Base-by-base conservation (phyloP, 225 moss, liverwort and hornwort genomes). In the Ulota crispa region DNA sequence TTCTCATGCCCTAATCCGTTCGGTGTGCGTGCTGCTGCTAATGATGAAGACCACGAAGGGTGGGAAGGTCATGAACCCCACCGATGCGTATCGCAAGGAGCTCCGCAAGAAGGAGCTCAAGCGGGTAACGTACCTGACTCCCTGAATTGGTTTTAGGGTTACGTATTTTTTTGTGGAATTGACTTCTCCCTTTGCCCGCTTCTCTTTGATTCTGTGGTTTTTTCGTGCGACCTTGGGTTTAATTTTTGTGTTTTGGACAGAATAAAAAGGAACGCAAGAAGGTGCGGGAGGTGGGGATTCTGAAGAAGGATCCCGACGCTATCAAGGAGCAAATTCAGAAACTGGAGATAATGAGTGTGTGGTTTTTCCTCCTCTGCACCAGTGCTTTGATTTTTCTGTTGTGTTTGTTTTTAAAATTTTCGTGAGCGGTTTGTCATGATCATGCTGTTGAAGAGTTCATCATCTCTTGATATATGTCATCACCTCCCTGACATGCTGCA, bases 251-350 rank as follows among this genome's bases (percentile, higher is more conserved):
- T 45, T 34, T 13, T 70, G 70, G 79, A 71, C 89, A 92, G 92
- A 92, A 92, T 81, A 92, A 92, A 76, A 99, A 99, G 85, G 99
- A 99, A 84, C 89, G 99, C 81, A 99, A 99, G 88, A 96, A 99
- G 87, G 99, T 99, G 83, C 96, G 99, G 62, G 99, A 99, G 87
- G 99, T 99, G 74, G 99, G 99, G 77, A 99, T 99, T 79, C 87
- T 99, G 81, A 99, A 99, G 91, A 99, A 99, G 86, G 99, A 99
- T 80, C 96, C 99, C 24, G 96, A 99, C 26, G 99, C 99, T 67
- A 99, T 99, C 84, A 99, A 99, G 87, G 99, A 99, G 93, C 99
- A 99, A 89, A 99, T 99, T 73, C 93, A 91, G 88, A 99, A 99
- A 77, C 89, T 99, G 83, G 99, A 99, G 84, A 94, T 96, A 92